Conservation (phyloP, 169 alveolate genomes). For the Eimeria praecox region DNA sequence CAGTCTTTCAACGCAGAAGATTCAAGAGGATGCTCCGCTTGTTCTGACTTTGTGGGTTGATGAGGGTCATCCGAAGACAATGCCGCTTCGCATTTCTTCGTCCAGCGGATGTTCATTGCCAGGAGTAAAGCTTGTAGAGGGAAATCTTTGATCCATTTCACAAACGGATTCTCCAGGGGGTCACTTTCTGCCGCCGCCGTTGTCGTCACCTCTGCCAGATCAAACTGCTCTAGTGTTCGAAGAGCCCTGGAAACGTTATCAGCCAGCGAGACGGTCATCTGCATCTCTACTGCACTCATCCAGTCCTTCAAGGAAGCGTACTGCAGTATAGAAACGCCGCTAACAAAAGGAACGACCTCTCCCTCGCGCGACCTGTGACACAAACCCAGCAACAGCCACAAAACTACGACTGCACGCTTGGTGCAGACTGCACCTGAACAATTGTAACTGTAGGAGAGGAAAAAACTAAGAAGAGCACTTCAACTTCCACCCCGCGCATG, state of each 20-base stretch:
- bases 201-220: conserved; percentile 33
- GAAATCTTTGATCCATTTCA: conserved; percentile 88
- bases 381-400: neutral
- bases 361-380: conserved; percentile 79
- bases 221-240: conserved; percentile 77
- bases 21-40: conserved; percentile 53
- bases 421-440: neutral
- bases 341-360: conserved; percentile 90
- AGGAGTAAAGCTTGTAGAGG: conserved; percentile 93
- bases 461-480: no score
- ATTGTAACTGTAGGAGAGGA: neutral
- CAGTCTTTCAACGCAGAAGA: conserved; percentile 81
- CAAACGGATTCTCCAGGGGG: conserved; percentile 27
- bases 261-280: conserved; percentile 91
- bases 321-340: conserved; percentile 88
- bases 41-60: neutral
- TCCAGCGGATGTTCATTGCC: conserved; percentile 93
- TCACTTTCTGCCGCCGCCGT: conserved; percentile 22
- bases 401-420: neutral
- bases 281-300: conserved; percentile 92
- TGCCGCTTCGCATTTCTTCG: conserved; percentile 90
- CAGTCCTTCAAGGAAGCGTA: conserved; percentile 94
- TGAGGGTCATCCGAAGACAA: conserved; percentile 42
- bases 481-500: no score
- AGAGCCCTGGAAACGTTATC: conserved; percentile 90